Evolutionary conservation across 1,284 basidiomycete genomes (phyloP), one percentile per base, ranked within the genome.

Genomic region (Tremellales sp.): DNA sequence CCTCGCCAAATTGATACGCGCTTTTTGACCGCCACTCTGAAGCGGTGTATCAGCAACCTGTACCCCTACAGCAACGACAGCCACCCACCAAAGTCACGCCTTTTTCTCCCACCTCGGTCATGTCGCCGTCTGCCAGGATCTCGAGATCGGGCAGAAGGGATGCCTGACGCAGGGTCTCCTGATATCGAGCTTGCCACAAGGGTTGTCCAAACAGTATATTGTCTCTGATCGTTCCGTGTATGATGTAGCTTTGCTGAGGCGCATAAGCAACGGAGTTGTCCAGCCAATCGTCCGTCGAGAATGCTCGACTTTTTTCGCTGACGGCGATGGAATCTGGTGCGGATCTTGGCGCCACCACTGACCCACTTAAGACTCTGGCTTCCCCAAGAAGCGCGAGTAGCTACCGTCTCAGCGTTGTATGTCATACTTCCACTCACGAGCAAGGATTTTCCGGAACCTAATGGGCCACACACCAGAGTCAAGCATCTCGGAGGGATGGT

Each of bases 31-130:
- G 27, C 74, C 70, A 22, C 60, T 67, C 40, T 69, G 48, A 22
- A 43, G 13, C 12, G 38, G 8, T 42, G 38, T 40, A 10, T 39
- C 26, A 19, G 14, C 19, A 31, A 9, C 28, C 8, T 3, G 16
- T 18, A 4, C 2, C 35, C 2, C 0, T 29, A 12, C 26, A 13
- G 18, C n/a, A 24, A 21, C 3, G 6, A 26, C 3, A 35, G 31
- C 3, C 1, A 55, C 62, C 39, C n/a, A 61, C 61, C 78, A 82
- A 43, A 40, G 53, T 86, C 45, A 86, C 81, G 5, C 88, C 88
- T 56, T 85, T 82, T 70, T 91, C 89, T 22, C 89, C 89, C 25
- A 93, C 86, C 67, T 91, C 85, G 1, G 86, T 89, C 43, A 65
- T 39, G 53, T 75, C 74, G 1, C 65, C 68, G 40, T 72, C 64